Base-by-base conservation (phyloP, 2,329 filamentous ascomycete genomes). In the Diplodia scrobiculata region DNA sequence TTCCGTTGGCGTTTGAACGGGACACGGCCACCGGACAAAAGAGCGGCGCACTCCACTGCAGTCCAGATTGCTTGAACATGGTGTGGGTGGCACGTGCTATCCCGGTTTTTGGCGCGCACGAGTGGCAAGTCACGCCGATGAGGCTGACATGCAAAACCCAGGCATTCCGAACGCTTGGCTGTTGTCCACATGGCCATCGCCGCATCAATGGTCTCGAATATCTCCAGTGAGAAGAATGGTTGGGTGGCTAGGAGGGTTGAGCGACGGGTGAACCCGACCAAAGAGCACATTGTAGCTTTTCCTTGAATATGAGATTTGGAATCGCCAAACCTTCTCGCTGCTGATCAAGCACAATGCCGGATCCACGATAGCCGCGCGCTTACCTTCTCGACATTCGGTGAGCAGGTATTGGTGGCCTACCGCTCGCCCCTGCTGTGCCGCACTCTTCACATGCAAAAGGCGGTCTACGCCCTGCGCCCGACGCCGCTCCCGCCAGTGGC, bases 21-120 rank as follows among this genome's bases (percentile, higher is more conserved):
- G 47, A 27, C 14, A 13, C 25, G 14, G 17, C 25, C 25, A 25
- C 25, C 38, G 41, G 55, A 32, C 14, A 60, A 32, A 48, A 48
- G 5, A 14, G 55, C 55, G 27, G 5, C 25, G 9, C 25, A 25
- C 32, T 13, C 38, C 14, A 41, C 2, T 14, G 17, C 27, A 48
- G 25, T 60, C 55, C 55, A 60, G 38, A 60, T 27, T 21, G 41
- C 29, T 60, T 48, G 17, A 47, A 60, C 27, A 21, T 17, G 27
- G 25, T 48, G 27, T 21, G 11, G 9, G 9, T 13, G 38, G 25
- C 38, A 21, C 55, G 38, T 60, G 38, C 41, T 34, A 60, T 34
- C 41, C 55, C 38, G 6, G 55, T 59, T 11, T 9, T 45, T 17
- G 6, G 11, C 11, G 10, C 25, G 25, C 25, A 25, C 25, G 25